A percentile compares a stretch with the other conserved stretches of the same genome.
Conservation (phyloP, 805 yeast species). For the Pichia deserticola region DNA sequence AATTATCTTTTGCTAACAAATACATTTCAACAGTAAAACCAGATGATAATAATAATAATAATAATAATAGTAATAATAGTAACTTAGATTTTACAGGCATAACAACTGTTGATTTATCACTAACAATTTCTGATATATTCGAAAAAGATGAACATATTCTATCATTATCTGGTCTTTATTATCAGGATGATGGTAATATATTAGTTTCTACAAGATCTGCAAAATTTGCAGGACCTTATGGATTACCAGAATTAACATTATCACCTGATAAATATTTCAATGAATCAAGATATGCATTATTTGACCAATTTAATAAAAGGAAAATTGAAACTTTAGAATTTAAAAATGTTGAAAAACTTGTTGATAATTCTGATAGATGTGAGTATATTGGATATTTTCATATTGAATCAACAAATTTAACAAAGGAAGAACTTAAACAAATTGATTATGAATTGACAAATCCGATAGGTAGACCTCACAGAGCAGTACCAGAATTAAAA, state of each 20-base stretch:
- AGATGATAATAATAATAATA: too few relatives aligned
- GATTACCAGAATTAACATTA: slow-evolving; percentile 50
- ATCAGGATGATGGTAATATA: slow-evolving; percentile 57
- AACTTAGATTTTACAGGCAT: slow-evolving; percentile 17
- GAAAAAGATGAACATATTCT: slow-evolving; percentile 46
- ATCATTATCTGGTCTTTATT: slow-evolving; percentile 54
- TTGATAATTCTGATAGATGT: slow-evolving; percentile 40
- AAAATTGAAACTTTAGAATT: slow-evolving; percentile 31
- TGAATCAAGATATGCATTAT: slow-evolving; percentile 36
- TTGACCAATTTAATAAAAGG: slow-evolving; percentile 38
- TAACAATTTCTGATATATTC: slow-evolving; percentile 33
- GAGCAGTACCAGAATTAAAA: slow-evolving; percentile 46
- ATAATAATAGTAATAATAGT: neutral
- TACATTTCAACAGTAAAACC: neutral
- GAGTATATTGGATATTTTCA: slow-evolving; percentile 69
- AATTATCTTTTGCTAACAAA: slow-evolving; percentile 14
- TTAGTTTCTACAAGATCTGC: slow-evolving; percentile 54
- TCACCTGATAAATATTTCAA: slow-evolving; percentile 34
- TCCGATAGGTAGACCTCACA: slow-evolving; percentile 78
- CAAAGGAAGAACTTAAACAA: slow-evolving; percentile 42
- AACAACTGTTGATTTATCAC: slow-evolving; percentile 26
- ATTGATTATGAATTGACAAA: slow-evolving; percentile 66
- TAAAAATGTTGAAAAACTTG: slow-evolving; percentile 29
- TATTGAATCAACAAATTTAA: slow-evolving; percentile 50
- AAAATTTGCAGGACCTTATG: slow-evolving; percentile 54